These are phyloP conservation scores for Narthecium ossifragum DNA, from an alignment of 106 monocot genomes.

Conservation along the genomic window DNA sequence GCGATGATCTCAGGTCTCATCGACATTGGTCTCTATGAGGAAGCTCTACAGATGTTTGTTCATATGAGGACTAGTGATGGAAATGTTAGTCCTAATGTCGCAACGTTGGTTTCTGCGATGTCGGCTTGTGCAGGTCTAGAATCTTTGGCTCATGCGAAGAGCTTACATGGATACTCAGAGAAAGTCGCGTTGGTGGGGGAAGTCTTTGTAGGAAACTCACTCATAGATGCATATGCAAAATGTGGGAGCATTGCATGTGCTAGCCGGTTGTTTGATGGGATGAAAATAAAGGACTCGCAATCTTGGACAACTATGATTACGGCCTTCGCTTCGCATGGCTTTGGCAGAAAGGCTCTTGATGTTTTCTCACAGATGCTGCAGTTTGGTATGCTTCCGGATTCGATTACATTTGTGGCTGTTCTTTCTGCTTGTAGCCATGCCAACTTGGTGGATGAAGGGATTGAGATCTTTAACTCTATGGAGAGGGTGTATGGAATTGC, in stretches of 20 bases:
- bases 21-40: not conserved
- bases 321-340: constrained; percentile 43
- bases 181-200: constrained; percentile 35
- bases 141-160: constrained; percentile 26
- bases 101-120: constrained; percentile 34
- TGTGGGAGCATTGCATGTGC: constrained; percentile 36
- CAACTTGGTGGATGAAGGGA: no score
- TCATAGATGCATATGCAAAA: constrained; percentile 56
- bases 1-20: not conserved
- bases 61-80: constrained; percentile 22
- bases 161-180: constrained; percentile 37
- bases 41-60: no score
- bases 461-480: no score
- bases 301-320: constrained; percentile 59
- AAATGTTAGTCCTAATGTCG: constrained; percentile 30
- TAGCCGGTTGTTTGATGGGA: constrained; percentile 26
- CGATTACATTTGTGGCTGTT: no score
- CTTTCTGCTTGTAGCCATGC: no score
- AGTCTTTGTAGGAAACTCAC: constrained; percentile 38
- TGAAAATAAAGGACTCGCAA: constrained; percentile 29
- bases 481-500: no score
- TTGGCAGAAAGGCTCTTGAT: constrained; percentile 21
- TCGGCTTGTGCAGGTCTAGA: constrained; percentile 38
- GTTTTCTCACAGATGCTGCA: not conserved
- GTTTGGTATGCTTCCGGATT: no score